Conservation (phyloP, 2,329 filamentous ascomycete species). For the Sphaerulina musiva region DNA sequence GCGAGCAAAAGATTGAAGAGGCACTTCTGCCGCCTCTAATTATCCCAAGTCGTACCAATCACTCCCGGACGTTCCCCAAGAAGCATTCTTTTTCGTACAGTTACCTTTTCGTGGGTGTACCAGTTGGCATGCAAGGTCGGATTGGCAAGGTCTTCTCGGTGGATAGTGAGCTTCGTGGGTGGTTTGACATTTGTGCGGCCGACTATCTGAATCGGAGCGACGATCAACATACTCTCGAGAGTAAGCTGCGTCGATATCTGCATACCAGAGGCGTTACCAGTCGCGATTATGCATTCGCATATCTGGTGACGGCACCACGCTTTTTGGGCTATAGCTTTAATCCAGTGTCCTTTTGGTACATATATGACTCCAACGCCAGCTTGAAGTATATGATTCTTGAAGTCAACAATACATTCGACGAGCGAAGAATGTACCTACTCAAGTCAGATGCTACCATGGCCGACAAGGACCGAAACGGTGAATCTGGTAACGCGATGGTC, state of each 20-base stretch:
- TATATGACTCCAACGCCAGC: slow-evolving; percentile 55
- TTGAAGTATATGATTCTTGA: slow-evolving; percentile 63
- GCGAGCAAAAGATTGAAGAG: slow-evolving; percentile 28
- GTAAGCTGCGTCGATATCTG: slow-evolving; percentile 58
- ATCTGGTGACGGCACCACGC: slow-evolving; percentile 63
- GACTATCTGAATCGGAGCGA: slow-evolving; percentile 56
- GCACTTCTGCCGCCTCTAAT: slow-evolving; percentile 45
- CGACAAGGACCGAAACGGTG: background rate
- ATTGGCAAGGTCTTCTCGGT: slow-evolving; percentile 53
- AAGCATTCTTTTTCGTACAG: slow-evolving; percentile 64
- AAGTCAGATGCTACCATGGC: slow-evolving; percentile 32
- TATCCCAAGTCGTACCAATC: slow-evolving; percentile 59
- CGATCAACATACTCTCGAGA: slow-evolving; percentile 40
- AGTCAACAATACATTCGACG: slow-evolving; percentile 71
- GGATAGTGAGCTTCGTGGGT: slow-evolving; percentile 36
- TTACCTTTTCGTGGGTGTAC: slow-evolving; percentile 63
- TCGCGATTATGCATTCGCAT: slow-evolving; percentile 58
- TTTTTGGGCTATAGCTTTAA: slow-evolving; percentile 68
- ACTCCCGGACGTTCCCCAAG: slow-evolving; percentile 60
- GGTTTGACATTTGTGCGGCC: slow-evolving; percentile 55
- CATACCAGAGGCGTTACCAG: slow-evolving; percentile 51
- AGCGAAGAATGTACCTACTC: slow-evolving; percentile 61
- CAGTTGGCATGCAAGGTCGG: slow-evolving; percentile 55
- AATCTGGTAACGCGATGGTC: slow-evolving; percentile 17
- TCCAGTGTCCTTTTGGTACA: slow-evolving; percentile 72